A percentile compares a stretch with the other conserved stretches of the same genome.
These are phyloP conservation scores for Zymoseptoria pseudotritici DNA, from an alignment of 2,329 filamentous ascomycete species.

Conservation along the genomic window DNA sequence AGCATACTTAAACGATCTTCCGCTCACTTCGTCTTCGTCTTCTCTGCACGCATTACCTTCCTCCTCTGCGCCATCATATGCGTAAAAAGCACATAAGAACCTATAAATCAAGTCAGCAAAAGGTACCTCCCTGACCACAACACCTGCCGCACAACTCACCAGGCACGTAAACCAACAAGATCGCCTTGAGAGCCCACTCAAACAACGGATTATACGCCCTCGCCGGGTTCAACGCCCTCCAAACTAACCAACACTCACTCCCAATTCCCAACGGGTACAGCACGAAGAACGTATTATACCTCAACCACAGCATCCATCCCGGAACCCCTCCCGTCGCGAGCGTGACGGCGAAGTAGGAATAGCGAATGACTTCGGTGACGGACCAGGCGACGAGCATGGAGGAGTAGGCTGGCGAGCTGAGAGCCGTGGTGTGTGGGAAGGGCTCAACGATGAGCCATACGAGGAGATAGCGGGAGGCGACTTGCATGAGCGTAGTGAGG, in stretches of 20 bases:
- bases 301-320: conserved; percentile 63
- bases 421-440: conserved; percentile 58
- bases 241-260: conserved; percentile 79
- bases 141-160: conserved; percentile 46
- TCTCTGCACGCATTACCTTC: conserved; percentile 65
- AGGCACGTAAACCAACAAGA: conserved; percentile 71
- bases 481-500: conserved; percentile 82
- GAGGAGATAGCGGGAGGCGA: conserved; percentile 76
- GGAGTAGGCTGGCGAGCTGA: conserved; percentile 54
- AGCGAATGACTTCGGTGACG: conserved; percentile 85
- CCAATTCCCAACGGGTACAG: conserved; percentile 88
- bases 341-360: conserved; percentile 79
- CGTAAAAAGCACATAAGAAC: conserved; percentile 75
- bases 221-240: conserved; percentile 56
- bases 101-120: conserved; percentile 36
- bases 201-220: conserved; percentile 43
- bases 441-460: conserved; percentile 75
- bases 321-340: conserved; percentile 54
- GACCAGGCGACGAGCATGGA: conserved; percentile 83
- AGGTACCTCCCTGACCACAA: background rate
- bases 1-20: background rate
- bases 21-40: conserved; percentile 23
- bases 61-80: conserved; percentile 90
- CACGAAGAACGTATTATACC: conserved; percentile 86
- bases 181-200: conserved; percentile 54